Base-by-base conservation (phyloP, 2,329 filamentous ascomycete genomes). In the Didymella lethalis region DNA sequence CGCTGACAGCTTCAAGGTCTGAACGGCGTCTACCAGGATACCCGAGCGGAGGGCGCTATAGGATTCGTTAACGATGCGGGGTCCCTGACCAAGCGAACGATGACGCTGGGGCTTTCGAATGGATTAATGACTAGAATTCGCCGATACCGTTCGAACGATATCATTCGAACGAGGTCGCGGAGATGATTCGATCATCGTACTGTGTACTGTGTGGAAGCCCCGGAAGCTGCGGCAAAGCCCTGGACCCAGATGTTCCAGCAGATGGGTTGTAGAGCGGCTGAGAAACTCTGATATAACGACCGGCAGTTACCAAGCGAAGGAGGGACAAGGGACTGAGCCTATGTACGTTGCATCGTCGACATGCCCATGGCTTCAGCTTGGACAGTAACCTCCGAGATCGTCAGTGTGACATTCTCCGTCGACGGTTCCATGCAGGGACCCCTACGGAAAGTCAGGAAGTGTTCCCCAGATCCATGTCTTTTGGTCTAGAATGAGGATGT, bases 1-100 rank as follows among this genome's bases (percentile, higher is more conserved):
- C 85, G 41, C 83, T 88, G 26, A 81, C 80, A 18, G 80, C 83
- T 20, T 81, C 82, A 86, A 82, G 87, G 86, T 16, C 77, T 91
- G 38, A 84, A 85, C n/a, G 83, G 61, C 46, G 57, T 65, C 32
- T 58, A 66, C 47, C 61, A 55, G 50, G 58, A 64, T n/a, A 36
- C 64, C n/a, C 45, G 63, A 14, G 56, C 61, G 16, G 54, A 60
- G 1, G 64, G 64, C 10, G 54, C 51, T 18, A 59, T 59, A 40
- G 62, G 64, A 6, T 43, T 61, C n/a, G 46, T 65, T 12, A 40
- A 60, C 40, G 49, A 51, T 40, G 60, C 56, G 31, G 65, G 62
- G 34, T 54, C 47, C 36, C 41, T 65, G 25, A 46, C 32, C 7
- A 41, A 11, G 36, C 3, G 23, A 47, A 47, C 29, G 36, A 55